Evolutionary conservation across 1,139 yeast genomes (phyloP).

Genomic region (Geotrichum cucujoidarum): DNA sequence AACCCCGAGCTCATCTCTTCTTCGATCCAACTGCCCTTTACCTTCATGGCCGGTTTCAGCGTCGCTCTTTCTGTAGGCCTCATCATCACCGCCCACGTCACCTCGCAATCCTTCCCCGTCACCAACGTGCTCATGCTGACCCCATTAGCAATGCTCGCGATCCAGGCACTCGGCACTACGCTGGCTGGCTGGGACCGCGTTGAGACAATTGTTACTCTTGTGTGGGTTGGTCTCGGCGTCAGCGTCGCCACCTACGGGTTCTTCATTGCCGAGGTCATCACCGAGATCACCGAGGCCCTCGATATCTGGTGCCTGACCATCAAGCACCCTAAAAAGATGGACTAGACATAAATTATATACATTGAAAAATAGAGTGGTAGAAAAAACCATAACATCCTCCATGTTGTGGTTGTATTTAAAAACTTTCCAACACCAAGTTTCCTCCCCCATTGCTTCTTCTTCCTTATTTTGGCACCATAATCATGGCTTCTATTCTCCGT

Average conservation of each 20-base stretch:
- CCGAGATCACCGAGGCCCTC: constrained; percentile 73
- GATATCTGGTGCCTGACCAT: constrained; percentile 84
- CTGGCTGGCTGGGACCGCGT: constrained; percentile 33
- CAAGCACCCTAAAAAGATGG: constrained; percentile 57
- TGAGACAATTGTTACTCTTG: constrained; percentile 28
- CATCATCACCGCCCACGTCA: constrained; percentile 82
- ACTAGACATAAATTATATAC: no score
- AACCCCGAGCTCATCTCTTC: constrained; percentile 46
- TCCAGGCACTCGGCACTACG: constrained; percentile 34
- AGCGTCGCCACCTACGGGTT: constrained; percentile 71
- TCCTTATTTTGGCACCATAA: no score
- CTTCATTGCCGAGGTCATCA: constrained; percentile 76
- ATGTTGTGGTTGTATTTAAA: no score
- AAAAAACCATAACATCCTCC: background rate
- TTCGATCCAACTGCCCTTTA: constrained; percentile 49
- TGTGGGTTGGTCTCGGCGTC: constrained; percentile 73
- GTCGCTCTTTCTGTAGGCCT: constrained; percentile 85
- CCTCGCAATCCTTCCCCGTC: constrained; percentile 71
- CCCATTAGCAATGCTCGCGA: constrained; percentile 54
- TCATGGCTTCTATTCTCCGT: constrained; percentile 39
- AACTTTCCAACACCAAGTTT: no score
- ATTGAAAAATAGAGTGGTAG: constrained; percentile 1
- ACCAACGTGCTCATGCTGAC: constrained; percentile 63
- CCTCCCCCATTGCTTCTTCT: no score
- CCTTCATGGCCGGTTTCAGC: constrained; percentile 65